A percentile compares a stretch with the other conserved stretches of the same genome.
phyloP scores from a whole-genome alignment of 306 rosid genomes.

The Astragalus glycyphyllos region DNA sequence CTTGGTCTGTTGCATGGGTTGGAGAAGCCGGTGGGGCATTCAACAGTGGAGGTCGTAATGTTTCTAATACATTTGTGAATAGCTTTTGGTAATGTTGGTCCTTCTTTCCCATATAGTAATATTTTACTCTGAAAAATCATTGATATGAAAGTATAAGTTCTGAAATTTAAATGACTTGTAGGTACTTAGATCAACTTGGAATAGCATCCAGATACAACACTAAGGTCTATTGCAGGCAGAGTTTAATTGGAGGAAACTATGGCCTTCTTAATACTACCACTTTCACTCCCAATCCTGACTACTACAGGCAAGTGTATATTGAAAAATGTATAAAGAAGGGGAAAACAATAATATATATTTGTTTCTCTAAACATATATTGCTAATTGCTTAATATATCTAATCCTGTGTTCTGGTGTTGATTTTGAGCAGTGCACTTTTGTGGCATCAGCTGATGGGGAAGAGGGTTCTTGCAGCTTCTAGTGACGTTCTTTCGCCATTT shows the following conservation, averaged over 20 bases:
- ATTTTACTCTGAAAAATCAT: background rate
- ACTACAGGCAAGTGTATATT: slow-evolving; percentile 75
- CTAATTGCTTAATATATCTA: slow-evolving; percentile 12
- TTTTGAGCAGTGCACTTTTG: slow-evolving; percentile 76
- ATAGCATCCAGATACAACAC: slow-evolving; percentile 79
- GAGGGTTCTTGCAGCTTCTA: slow-evolving; percentile 62
- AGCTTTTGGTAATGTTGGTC: slow-evolving; percentile 86
- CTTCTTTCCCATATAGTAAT: slow-evolving; percentile 23
- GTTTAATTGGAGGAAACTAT: slow-evolving; percentile 91
- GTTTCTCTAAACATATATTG: slow-evolving; percentile 1
- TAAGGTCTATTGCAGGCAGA: slow-evolving; percentile 88
- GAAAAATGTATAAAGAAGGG: slow-evolving; percentile 3
- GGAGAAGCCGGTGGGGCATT: slow-evolving; percentile 98
- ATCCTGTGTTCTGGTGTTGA: slow-evolving; percentile 35
- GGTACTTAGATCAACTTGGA: slow-evolving; percentile 99
- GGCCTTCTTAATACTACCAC: slow-evolving; percentile 84
- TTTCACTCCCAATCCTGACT: slow-evolving; percentile 92
- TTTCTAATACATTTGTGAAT: slow-evolving; percentile 78
- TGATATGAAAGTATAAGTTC: slow-evolving; percentile 3
- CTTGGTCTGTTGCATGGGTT: slow-evolving; percentile 91
- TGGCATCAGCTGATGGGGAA: slow-evolving; percentile 96
- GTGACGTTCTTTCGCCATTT: slow-evolving; percentile 58
- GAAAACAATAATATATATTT: background rate
- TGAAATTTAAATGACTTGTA: slow-evolving; percentile 42
- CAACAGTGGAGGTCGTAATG: slow-evolving; percentile 84